Base-by-base conservation (phyloP, 805 yeast genomes). In the Candida caryicola region DNA sequence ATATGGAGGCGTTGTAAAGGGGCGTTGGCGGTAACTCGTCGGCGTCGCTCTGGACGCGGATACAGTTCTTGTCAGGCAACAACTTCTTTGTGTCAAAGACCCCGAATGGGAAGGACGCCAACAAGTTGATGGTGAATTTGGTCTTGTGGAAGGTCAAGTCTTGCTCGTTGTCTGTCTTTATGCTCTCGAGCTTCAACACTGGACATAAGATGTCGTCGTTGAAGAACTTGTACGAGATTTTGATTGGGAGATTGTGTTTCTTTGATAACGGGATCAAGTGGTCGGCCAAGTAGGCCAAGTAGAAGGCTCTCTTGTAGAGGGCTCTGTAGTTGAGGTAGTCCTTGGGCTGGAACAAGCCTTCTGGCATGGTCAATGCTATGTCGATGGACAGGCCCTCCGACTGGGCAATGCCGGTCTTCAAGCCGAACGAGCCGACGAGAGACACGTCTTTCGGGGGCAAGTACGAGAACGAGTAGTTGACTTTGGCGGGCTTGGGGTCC, bases 271-370 rank as follows among this genome's bases (percentile, higher is more conserved):
- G 60, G 29, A 75, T 71, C 46, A 90, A 65, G 38, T 79, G 71
- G 33, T 81, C 81, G 1, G 95, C 83, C 41, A 93, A 54, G 54
- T 79, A 83, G 1, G 96, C 91, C 39, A 89, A 50, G 54, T 89
- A 93, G 49, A 86, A 91, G 6, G 96, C 80, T 49, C 96, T 76
- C 62, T 93, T 93, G 65, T 91, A 89, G 40, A 88, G 66, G 28
- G 93, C 91, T 56, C 98, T 74, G 65, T 85, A 88, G 64, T 93
- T 93, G 51, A 91, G 69, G 54, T 82, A 87, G 60, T 93, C 99
- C 64, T 93, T 93, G 36, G 82, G 81, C 53, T 84, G 89, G 55
- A 93, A 84, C 33, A 85, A 57, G 18, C 66, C 62, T 36, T 66
- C 62, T 4, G 97, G 96, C 90, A 93, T 91, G 3, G 86, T 81